Base-by-base conservation (phyloP, 768 basidiomycete species). In the Rhodosporidiobolus odoratus region DNA sequence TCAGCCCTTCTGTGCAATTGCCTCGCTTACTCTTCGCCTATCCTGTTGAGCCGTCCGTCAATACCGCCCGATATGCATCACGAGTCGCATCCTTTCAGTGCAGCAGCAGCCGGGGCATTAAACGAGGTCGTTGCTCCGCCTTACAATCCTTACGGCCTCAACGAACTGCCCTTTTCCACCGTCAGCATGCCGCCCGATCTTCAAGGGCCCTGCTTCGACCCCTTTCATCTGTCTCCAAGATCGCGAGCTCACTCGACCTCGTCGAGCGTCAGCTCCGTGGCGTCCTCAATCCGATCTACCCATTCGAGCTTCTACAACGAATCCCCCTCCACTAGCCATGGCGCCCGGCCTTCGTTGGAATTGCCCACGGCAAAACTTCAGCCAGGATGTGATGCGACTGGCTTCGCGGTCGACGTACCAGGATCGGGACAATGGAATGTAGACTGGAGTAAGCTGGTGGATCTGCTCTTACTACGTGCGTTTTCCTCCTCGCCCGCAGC, bases 191-290 rank as follows among this genome's bases (percentile, higher is more conserved):
- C n/a, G n/a, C n/a, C n/a, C 43, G 43, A 43, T 21, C 43, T 21
- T 43, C 43, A 43, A 17, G 32, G 13, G 4, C 23, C 23, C 21
- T 25, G 19, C 32, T 37, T 52, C 41, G 40, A 52, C 17, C 27
- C 23, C 4, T 16, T 40, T 3, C 58, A n/a, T 38, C 19, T 21
- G 25, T 50, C 63, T 21, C 58, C 68, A 0, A 32, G 69, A 0
- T 50, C 58, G 0, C 63, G 69, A 23, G 38, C 63, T 17, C 23
- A 56, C 52, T 71, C 69, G 27, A 45, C 27, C 21, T 40, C 65
- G 2, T 71, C 69, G 9, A 71, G 69, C 65, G 16, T 66, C 38
- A 38, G 34, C n/a, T 71, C 68, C 35, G 48, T 52, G 27, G 53
- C 60, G 5, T 52, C 58, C 25, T 61, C n/a, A n/a, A n/a, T n/a